A percentile compares a stretch with the other conserved stretches of the same genome.
Evolutionary conservation across 2,329 filamentous ascomycete genomes (phyloP).

Genomic region (Emmonsiellopsis sp.): DNA sequence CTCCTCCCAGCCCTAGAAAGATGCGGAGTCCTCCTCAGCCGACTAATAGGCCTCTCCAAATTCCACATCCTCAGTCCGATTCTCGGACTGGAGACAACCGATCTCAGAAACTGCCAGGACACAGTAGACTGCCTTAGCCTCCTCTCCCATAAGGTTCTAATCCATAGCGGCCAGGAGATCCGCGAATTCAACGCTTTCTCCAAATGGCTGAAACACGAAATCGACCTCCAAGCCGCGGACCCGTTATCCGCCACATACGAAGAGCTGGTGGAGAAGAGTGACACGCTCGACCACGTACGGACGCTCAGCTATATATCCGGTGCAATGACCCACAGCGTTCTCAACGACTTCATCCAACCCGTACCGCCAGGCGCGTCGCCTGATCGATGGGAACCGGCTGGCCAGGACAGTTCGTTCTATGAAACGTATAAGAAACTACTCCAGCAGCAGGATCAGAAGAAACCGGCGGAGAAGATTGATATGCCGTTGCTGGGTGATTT

Average conservation of each 20-base stretch:
- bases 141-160: constrained; percentile 62
- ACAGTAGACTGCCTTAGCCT: constrained; percentile 66
- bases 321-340: constrained; percentile 56
- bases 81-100: constrained; percentile 55
- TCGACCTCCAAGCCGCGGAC: constrained; percentile 64
- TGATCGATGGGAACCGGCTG: constrained; percentile 31
- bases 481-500: constrained; percentile 57
- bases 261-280: constrained; percentile 69
- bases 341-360: constrained; percentile 48
- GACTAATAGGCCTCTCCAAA: constrained; percentile 71
- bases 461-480: constrained; percentile 38
- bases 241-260: constrained; percentile 49
- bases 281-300: constrained; percentile 61
- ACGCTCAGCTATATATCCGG: constrained; percentile 70
- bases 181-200: constrained; percentile 70
- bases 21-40: constrained; percentile 68
- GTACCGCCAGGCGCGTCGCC: constrained; percentile 31
- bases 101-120: constrained; percentile 55
- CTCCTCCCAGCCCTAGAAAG: constrained; percentile 81
- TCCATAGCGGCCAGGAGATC: constrained; percentile 65
- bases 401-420: constrained; percentile 32
- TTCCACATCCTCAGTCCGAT: constrained; percentile 61
- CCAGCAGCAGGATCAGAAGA: constrained; percentile 38
- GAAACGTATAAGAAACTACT: constrained; percentile 43
- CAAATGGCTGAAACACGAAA: constrained; percentile 72